phyloP scores from a whole-genome alignment of 495 filamentous ascomycete genomes.

The Opeltia flavorubescens region DNA sequence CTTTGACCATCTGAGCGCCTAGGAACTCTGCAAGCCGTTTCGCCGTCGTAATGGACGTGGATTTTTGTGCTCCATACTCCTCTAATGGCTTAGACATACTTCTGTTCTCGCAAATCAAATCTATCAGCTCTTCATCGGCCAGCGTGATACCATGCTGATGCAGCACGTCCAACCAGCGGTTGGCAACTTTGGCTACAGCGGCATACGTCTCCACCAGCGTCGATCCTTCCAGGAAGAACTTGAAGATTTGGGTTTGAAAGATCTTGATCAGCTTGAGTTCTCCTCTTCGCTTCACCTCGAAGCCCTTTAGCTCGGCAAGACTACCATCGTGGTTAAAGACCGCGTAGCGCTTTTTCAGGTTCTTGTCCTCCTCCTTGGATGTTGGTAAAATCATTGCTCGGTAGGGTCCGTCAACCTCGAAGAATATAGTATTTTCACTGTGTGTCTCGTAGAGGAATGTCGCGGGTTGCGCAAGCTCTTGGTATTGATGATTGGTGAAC shows the following conservation, averaged over 20 bases:
- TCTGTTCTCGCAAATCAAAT: conserved; percentile 96
- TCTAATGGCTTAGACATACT: conserved; percentile 94
- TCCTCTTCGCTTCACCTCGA: conserved; percentile 94
- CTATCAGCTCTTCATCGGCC: conserved; percentile 92
- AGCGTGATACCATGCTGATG: conserved; percentile 73
- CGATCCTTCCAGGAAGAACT: conserved; percentile 88
- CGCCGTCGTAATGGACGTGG: conserved; percentile 96
- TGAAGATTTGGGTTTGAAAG: conserved; percentile 98
- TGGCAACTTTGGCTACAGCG: conserved; percentile 87
- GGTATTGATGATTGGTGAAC: conserved; percentile 97
- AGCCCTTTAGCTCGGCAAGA: conserved; percentile 94
- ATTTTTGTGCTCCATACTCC: conserved; percentile 91
- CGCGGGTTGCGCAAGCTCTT: conserved; percentile 63
- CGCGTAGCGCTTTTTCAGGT: conserved; percentile 97
- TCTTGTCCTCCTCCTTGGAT: conserved; percentile 97
- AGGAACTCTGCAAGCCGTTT: conserved; percentile 89
- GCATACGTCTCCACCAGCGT: conserved; percentile 81
- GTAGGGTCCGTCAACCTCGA: conserved; percentile 97
- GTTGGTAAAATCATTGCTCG: conserved; percentile 94
- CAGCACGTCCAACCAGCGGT: conserved; percentile 90
- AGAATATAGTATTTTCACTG: conserved; percentile 98
- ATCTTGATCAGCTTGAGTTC: conserved; percentile 99
- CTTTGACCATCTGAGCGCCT: conserved; percentile 97
- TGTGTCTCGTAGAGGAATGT: conserved; percentile 85
- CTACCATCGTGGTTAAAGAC: conserved; percentile 98